Base-by-base conservation (phyloP, 129 eudicot species). In the Artemisia annua region DNA sequence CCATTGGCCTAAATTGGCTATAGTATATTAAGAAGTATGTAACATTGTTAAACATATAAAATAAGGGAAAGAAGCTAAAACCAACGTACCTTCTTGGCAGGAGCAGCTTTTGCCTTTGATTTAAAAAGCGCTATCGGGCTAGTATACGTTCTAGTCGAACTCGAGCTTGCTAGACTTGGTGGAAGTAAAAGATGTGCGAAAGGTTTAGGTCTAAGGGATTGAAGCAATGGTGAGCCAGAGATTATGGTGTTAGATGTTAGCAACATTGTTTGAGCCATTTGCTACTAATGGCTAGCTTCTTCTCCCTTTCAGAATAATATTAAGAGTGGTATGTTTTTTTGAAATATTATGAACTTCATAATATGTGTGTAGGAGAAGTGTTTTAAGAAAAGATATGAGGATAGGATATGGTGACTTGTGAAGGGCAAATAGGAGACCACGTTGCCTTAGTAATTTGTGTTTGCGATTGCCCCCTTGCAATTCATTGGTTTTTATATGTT, bases 21-120 rank as follows among this genome's bases (percentile, higher is more conserved):
- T 30, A 30, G 39, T 30, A 30, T 30, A 30, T n/a, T 32, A 32
- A 5, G 5, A 32, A 32, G 53, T 24, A 48, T 11, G 16, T 18
- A 11, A 32, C 39, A 32, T 4, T 4, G 3, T 4, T 20, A 20
- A 20, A 20, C 22, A 20, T 20, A 20, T 20, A 20, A 20, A 20
- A 20, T 20, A 20, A 20, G 22, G 22, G 22, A 20, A 20, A 20
- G 22, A 20, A 20, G 22, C 22, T 20, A 20, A 32, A 32, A 32
- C 39, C 6, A 69, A 44, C 53, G 14, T 15, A 89, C 96, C 91
- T 89, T 89, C 81, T 89, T 92, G 66, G 48, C 78, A 4, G 96
- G 92, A 43, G 96, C 97, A 43, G 96, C 97, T 73, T 89, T 90
- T 32, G 98, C 18, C 83, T 90, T 90, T n/a, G 97, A 62, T 71